Conservation (phyloP, 176 grass and related monocot genomes). For the Raddia distichophylla region DNA sequence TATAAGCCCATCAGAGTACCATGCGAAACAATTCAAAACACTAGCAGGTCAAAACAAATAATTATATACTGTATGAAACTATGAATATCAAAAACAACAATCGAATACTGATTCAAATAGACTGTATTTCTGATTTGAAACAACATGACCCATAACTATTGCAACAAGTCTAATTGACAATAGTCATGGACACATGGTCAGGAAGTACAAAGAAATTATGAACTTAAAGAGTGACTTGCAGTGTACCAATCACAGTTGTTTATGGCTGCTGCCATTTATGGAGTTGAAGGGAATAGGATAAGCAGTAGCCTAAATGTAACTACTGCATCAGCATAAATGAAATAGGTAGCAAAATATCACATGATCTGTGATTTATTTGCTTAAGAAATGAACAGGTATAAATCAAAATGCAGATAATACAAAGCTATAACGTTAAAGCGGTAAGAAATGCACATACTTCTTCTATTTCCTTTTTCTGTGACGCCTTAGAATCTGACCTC, state of each 20-base stretch:
- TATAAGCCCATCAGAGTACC: neutral
- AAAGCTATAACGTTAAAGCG: neutral
- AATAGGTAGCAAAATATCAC: neutral
- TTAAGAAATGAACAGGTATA: neutral
- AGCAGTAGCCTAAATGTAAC: neutral
- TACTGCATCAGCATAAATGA: neutral
- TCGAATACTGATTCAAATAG: neutral
- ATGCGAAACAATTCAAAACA: constrained; percentile 15
- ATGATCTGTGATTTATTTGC: constrained; percentile 1
- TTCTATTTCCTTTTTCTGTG: constrained; percentile 98
- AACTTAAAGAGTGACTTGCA: too few relatives aligned
- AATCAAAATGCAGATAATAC: neutral
- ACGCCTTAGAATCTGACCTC: constrained; percentile 84
- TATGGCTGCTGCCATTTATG: too few relatives aligned
- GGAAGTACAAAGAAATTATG: too few relatives aligned
- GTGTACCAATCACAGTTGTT: too few relatives aligned
- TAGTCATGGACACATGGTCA: neutral
- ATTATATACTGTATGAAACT: neutral
- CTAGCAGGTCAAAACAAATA: neutral
- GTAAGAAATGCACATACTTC: constrained; percentile 56
- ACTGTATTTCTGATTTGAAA: neutral
- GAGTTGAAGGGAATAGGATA: too few relatives aligned
- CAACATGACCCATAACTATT: neutral
- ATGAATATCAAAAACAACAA: neutral
- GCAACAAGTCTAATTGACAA: neutral